These are phyloP conservation scores for Zoysia japonica DNA, from an alignment of 176 grass and related monocot genomes.

Conservation along the genomic window DNA sequence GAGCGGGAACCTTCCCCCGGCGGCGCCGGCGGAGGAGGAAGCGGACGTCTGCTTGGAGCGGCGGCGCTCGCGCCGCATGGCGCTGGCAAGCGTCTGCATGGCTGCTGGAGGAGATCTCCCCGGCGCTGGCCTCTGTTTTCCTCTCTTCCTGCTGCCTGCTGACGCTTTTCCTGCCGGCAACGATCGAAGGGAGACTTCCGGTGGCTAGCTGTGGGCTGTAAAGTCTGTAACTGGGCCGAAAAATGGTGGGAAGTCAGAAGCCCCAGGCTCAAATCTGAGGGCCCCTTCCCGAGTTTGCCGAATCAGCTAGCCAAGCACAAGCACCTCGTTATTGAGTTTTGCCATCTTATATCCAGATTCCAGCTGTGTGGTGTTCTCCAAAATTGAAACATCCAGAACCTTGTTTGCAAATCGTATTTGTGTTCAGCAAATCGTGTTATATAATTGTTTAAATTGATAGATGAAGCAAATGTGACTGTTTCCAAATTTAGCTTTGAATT, in stretches of 20 bases:
- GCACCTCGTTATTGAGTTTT: background rate
- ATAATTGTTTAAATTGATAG: background rate
- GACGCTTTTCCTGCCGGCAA: background rate
- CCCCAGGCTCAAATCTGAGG: too few species aligned
- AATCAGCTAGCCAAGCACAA: too few species aligned
- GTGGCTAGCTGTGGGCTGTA: background rate
- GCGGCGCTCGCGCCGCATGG: slow-evolving; percentile 63
- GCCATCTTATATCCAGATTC: background rate
- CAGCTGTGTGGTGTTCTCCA: background rate
- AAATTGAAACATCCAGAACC: background rate
- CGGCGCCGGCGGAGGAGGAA: slow-evolving; percentile 21
- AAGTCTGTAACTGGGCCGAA: background rate
- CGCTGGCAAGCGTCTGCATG: slow-evolving; percentile 86
- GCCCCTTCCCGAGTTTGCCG: too few species aligned
- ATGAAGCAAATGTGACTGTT: background rate
- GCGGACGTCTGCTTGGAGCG: slow-evolving; percentile 48
- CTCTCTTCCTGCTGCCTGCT: background rate
- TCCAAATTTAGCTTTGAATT: background rate
- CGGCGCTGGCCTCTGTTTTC: slow-evolving; percentile 12
- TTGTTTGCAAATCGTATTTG: background rate
- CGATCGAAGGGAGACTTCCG: background rate
- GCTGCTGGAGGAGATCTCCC: slow-evolving; percentile 44
- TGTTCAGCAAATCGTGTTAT: too few species aligned
- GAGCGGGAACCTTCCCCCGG: slow-evolving; percentile 56
- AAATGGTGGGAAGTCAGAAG: too few species aligned